These are phyloP conservation scores for Rubroshorea leprosula DNA, from an alignment of 345 rosid species.

Conservation along the genomic window DNA sequence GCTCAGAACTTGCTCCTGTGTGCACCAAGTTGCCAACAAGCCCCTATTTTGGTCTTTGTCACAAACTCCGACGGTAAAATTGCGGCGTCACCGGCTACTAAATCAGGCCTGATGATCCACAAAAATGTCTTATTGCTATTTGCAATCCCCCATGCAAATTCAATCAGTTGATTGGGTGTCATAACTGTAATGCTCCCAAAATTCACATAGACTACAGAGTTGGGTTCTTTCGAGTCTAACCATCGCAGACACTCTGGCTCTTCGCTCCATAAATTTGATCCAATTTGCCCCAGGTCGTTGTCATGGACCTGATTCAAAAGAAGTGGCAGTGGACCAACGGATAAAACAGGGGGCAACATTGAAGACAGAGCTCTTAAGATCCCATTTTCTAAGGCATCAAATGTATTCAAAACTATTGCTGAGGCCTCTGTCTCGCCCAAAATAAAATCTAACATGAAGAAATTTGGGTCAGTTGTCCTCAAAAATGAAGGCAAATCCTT, in stretches of 20 bases:
- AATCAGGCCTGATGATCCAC: slow-evolving; percentile 59
- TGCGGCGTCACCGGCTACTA: slow-evolving; percentile 37
- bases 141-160: slow-evolving; percentile 68
- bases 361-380: slow-evolving; percentile 25
- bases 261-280: slow-evolving; percentile 53
- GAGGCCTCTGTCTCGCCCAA: slow-evolving; percentile 17
- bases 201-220: slow-evolving; percentile 53
- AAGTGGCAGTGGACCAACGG: slow-evolving; percentile 47
- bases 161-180: slow-evolving; percentile 33
- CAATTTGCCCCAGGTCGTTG: slow-evolving; percentile 17
- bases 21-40: slow-evolving; percentile 45
- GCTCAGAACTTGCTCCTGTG: slow-evolving; percentile 44
- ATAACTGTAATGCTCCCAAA: slow-evolving; percentile 62
- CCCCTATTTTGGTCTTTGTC: slow-evolving; percentile 33
- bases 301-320: slow-evolving; percentile 17
- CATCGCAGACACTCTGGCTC: slow-evolving; percentile 42
- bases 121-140: slow-evolving; percentile 42
- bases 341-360: slow-evolving; percentile 32
- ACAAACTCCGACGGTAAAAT: slow-evolving; percentile 37
- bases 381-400: slow-evolving; percentile 36
- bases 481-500: slow-evolving; percentile 42
- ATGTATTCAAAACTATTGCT: slow-evolving; percentile 50
- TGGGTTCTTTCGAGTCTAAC: slow-evolving; percentile 36
- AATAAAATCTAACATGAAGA: slow-evolving; percentile 16
- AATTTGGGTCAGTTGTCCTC: slow-evolving; percentile 35